Evolutionary conservation across 192 early-diverging fungal genomes (phyloP).

Genomic region (Backusella mclennaniae): DNA sequence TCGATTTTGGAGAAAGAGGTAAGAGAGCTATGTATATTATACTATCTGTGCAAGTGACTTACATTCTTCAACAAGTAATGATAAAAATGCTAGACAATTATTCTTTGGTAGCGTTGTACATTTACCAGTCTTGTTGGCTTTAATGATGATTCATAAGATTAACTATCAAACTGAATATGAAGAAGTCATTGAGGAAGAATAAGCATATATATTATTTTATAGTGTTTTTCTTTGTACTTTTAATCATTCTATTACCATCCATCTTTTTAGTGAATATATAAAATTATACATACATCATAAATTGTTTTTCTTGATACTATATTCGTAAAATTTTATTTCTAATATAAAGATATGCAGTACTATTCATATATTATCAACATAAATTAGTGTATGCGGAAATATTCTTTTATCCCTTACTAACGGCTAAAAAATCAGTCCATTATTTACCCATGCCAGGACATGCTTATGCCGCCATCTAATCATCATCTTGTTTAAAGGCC

Average conservation of each 20-base stretch:
- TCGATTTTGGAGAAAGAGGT: conserved; percentile 71
- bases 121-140: conserved; percentile 78
- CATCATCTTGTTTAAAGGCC: too few species aligned
- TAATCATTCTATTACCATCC: neutral
- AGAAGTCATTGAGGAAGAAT: conserved; percentile 23
- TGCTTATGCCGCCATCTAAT: too few species aligned
- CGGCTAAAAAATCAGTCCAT: neutral
- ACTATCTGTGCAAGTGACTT: neutral
- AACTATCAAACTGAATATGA: conserved; percentile 1
- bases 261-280: neutral
- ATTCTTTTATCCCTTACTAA: neutral
- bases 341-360: neutral
- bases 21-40: neutral
- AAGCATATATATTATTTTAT: neutral
- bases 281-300: neutral
- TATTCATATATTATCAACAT: neutral
- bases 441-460: too few species aligned
- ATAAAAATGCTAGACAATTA: conserved; percentile 80
- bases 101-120: conserved; percentile 93
- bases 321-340: too few species aligned
- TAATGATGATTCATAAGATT: conserved; percentile 88
- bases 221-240: neutral
- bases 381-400: neutral
- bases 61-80: conserved; percentile 42
- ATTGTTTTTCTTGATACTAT: neutral